Conservation (phyloP, 129 eudicot genomes). For the Flaveria sonorensis region DNA sequence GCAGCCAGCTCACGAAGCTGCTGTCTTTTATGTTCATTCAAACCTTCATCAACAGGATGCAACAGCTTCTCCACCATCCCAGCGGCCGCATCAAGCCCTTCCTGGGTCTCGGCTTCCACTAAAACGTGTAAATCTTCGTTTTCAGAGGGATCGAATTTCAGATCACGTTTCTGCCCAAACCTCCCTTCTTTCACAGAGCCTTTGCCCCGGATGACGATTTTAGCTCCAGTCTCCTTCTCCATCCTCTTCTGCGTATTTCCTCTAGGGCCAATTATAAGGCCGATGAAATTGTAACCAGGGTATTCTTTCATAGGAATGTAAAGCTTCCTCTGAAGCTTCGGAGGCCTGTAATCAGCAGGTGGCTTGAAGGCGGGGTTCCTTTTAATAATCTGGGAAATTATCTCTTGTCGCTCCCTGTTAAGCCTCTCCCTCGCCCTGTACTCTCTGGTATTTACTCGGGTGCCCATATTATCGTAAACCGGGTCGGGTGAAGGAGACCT, state of each 20-base stretch:
- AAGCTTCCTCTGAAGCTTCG: conserved; percentile 79
- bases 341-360: conserved; percentile 93
- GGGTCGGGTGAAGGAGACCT: conserved; percentile 97
- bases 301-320: conserved; percentile 85
- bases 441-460: conserved; percentile 83
- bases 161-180: conserved; percentile 69
- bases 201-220: conserved; percentile 88
- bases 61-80: conserved; percentile 92
- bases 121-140: conserved; percentile 89
- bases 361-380: conserved; percentile 84
- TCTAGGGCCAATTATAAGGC: conserved; percentile 86
- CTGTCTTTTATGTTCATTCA: conserved; percentile 90
- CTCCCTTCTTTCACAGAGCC: conserved; percentile 86
- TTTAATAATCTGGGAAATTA: conserved; percentile 75
- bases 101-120: conserved; percentile 89
- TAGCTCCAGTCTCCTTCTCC: conserved; percentile 94
- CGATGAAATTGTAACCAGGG: conserved; percentile 91
- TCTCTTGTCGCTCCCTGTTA: conserved; percentile 80
- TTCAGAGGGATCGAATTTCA: conserved; percentile 75
- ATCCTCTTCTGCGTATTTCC: conserved; percentile 95
- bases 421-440: conserved; percentile 81
- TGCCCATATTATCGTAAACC: conserved; percentile 78
- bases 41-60: conserved; percentile 91
- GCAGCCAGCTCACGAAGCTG: conserved; percentile 93
- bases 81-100: conserved; percentile 84